Evolutionary conservation across 495 filamentous ascomycete genomes (phyloP).

Genomic region (Cryomyces antarcticus): DNA sequence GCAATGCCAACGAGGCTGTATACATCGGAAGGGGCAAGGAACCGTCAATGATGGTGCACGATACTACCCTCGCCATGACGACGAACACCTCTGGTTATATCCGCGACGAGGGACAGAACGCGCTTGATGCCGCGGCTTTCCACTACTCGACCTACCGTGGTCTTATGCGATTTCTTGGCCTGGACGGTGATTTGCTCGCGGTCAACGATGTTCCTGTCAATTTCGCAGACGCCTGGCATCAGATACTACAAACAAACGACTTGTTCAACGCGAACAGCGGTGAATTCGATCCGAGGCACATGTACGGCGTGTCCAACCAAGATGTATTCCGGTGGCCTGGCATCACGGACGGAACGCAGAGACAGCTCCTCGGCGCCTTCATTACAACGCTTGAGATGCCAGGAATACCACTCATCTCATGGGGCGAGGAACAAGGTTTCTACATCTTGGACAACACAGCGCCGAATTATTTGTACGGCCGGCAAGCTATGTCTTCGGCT

Average conservation of each 20-base stretch:
- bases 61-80: slow-evolving; percentile 19
- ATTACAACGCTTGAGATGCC: slow-evolving; percentile 46
- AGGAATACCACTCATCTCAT: slow-evolving; percentile 42
- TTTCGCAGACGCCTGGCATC: slow-evolving; percentile 41
- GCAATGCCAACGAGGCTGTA: slow-evolving; percentile 42
- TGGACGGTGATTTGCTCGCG: slow-evolving; percentile 41
- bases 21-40: slow-evolving; percentile 47
- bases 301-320: slow-evolving; percentile 52
- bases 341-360: slow-evolving; percentile 39
- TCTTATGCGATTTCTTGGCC: slow-evolving; percentile 42
- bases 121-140: slow-evolving; percentile 46
- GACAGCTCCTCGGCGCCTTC: slow-evolving; percentile 39
- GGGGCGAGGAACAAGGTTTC: slow-evolving; percentile 53
- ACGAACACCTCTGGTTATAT: slow-evolving; percentile 30
- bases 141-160: slow-evolving; percentile 54
- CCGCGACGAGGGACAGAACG: slow-evolving; percentile 33
- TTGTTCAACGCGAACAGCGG: slow-evolving; percentile 44
- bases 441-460: slow-evolving; percentile 49
- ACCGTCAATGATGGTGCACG: slow-evolving; percentile 27
- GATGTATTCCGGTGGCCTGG: slow-evolving; percentile 60
- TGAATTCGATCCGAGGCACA: slow-evolving; percentile 48
- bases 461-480: slow-evolving; percentile 49
- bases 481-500: slow-evolving; percentile 43
- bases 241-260: slow-evolving; percentile 43
- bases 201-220: slow-evolving; percentile 38